These are phyloP conservation scores for Colletotrichum chlorophyti DNA, from an alignment of 2,329 filamentous ascomycete species.

Conservation along the genomic window DNA sequence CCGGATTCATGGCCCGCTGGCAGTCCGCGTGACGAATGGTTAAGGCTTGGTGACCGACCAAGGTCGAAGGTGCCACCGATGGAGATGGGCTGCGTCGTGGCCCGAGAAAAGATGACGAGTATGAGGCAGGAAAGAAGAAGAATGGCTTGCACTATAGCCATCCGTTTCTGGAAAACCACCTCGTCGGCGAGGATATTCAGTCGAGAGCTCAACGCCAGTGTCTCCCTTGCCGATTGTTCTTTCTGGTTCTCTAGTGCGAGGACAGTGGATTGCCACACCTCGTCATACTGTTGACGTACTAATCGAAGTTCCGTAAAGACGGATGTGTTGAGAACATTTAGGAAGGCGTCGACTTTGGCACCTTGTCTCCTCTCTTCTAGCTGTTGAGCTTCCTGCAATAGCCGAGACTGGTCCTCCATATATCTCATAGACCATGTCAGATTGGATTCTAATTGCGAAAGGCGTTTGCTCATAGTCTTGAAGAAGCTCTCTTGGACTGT, in stretches of 20 bases:
- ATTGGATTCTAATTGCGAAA: slow-evolving; percentile 90
- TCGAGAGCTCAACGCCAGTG: slow-evolving; percentile 79
- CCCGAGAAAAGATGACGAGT: slow-evolving; percentile 78
- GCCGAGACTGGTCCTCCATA: slow-evolving; percentile 93
- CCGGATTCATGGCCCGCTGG: neutral
- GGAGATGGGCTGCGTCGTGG: slow-evolving; percentile 23
- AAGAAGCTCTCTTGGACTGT: slow-evolving; percentile 98
- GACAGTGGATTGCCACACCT: slow-evolving; percentile 95
- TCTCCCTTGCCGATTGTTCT: slow-evolving; percentile 82
- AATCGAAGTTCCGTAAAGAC: slow-evolving; percentile 81
- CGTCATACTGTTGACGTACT: slow-evolving; percentile 87
- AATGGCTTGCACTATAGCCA: slow-evolving; percentile 90
- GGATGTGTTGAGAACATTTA: slow-evolving; percentile 85
- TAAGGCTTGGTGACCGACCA: neutral
- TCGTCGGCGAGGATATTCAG: slow-evolving; percentile 94
- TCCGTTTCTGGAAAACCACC: slow-evolving; percentile 84
- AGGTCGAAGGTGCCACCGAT: slow-evolving; percentile 15
- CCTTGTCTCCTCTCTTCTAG: slow-evolving; percentile 89
- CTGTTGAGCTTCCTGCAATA: slow-evolving; percentile 84
- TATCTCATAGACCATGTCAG: slow-evolving; percentile 93
- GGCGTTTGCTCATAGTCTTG: slow-evolving; percentile 91
- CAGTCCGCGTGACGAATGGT: neutral
- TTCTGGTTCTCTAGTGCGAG: slow-evolving; percentile 89
- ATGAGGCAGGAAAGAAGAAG: slow-evolving; percentile 86
- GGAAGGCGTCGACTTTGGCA: slow-evolving; percentile 80